Conservation (phyloP, 805 yeast genomes). For the Dipodascus geniculatus region DNA sequence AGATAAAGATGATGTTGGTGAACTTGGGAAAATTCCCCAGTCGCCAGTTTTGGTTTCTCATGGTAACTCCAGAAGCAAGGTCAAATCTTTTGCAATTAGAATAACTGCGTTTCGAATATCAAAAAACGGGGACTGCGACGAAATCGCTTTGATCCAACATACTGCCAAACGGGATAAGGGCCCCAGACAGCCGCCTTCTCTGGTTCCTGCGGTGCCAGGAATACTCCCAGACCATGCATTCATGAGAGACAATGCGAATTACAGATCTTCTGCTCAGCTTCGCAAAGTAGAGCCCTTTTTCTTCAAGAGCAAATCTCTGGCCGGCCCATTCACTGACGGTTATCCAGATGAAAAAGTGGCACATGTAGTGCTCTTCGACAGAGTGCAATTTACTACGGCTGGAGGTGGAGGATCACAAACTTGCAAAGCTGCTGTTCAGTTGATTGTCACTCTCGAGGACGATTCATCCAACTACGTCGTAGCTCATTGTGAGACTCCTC, state of each 20-base stretch:
- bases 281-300: not conserved
- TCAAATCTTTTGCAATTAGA: constrained; percentile 4
- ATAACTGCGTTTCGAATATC: constrained; percentile 5
- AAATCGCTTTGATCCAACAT: constrained; percentile 4
- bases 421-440: not conserved
- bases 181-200: not conserved
- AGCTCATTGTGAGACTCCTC: not conserved
- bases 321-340: not conserved
- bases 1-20: constrained; percentile 2
- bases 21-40: not conserved
- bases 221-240: not conserved
- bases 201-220: not conserved
- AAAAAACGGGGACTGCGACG: constrained; percentile 5
- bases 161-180: constrained; percentile 1
- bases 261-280: not conserved
- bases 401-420: constrained; percentile 2
- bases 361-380: not conserved
- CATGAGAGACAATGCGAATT: constrained; percentile 1
- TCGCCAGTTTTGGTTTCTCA: not conserved
- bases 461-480: not conserved
- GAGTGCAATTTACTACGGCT: not conserved
- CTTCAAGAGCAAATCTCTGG: not conserved
- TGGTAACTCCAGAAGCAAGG: not conserved
- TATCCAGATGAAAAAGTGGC: not conserved
- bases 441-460: not conserved